Base-by-base conservation (phyloP, 306 rosid genomes). In the Arachis hypogaea region DNA sequence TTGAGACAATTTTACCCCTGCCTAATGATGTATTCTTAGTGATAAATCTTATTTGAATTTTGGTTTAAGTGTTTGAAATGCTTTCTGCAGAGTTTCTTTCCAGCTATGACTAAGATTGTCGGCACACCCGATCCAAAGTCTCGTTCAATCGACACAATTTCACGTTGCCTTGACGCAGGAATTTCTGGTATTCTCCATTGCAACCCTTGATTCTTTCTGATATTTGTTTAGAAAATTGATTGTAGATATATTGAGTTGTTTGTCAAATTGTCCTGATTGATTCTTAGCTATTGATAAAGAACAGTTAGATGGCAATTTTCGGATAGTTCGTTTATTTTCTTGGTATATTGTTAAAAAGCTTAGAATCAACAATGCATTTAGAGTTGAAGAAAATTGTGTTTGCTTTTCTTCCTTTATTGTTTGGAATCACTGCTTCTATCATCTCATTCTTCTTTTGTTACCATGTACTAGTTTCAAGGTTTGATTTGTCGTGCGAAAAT, bases 41-140 rank as follows among this genome's bases (percentile, higher is more conserved):
- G 6, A 22, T 50, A 28, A 44, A 4, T 43, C 50, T 55, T 76
- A 68, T 68, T 68, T 67, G 5, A 50, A 60, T 30, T 30, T 30
- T 30, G 36, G 54, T 66, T 18, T 10, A 76, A 47, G 75, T 72
- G 42, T 45, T 78, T 63, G 51, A 42, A 63, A 81, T 82, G 58
- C 59, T 40, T 68, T 75, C 43, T 85, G 85, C 90, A 92, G 97
- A 86, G 54, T 56, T 84, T 81, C 82, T 89, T 85, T 82, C 90
- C 96, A 38, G 93, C 97, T 43, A 85, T 88, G 96, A 89, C 97
- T 38, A 92, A 85, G 85, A 92, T 89, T 78, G 87, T 92, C 16
- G 97, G 97, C 46, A 92, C 97, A 42, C 97, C 89, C 22, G 97
- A 96, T 79, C 84, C 88, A 11, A 88, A 82, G 54, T 92, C 97